Conservation (phyloP, 2,329 filamentous ascomycete genomes). For the Venturia carpophila region DNA sequence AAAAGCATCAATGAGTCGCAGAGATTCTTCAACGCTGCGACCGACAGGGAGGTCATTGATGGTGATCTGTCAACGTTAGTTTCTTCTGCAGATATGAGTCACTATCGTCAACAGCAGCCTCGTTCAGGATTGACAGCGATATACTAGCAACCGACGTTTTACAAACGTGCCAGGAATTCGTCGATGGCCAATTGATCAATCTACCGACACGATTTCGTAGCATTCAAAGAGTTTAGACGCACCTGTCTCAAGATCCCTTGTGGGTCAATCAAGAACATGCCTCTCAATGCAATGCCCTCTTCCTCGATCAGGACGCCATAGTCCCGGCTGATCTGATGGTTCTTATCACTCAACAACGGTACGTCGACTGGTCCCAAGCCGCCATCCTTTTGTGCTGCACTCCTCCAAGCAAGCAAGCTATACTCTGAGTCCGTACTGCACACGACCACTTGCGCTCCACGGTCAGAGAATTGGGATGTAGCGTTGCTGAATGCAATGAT, state of each 20-base stretch:
- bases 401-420: conserved; percentile 50
- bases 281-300: conserved; percentile 54
- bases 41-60: conserved; percentile 38
- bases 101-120: neutral
- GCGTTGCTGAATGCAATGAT: conserved; percentile 58
- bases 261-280: conserved; percentile 59
- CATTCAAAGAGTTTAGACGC: conserved; percentile 36
- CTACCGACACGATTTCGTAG: neutral
- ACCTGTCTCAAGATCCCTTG: conserved; percentile 53
- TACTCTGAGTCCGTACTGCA: conserved; percentile 56
- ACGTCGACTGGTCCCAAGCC: conserved; percentile 55
- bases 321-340: conserved; percentile 50
- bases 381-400: conserved; percentile 51
- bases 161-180: neutral
- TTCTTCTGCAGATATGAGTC: neutral
- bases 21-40: conserved; percentile 55
- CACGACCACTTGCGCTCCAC: conserved; percentile 53
- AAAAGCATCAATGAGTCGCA: conserved; percentile 48
- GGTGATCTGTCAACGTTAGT: conserved; percentile 13
- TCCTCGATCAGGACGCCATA: conserved; percentile 59
- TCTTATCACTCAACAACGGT: conserved; percentile 55
- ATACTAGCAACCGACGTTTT: neutral
- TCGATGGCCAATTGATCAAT: neutral
- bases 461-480: conserved; percentile 50
- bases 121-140: neutral